phyloP scores from a whole-genome alignment of 1,139 yeast species.

The Yamadazyma mexicana region DNA sequence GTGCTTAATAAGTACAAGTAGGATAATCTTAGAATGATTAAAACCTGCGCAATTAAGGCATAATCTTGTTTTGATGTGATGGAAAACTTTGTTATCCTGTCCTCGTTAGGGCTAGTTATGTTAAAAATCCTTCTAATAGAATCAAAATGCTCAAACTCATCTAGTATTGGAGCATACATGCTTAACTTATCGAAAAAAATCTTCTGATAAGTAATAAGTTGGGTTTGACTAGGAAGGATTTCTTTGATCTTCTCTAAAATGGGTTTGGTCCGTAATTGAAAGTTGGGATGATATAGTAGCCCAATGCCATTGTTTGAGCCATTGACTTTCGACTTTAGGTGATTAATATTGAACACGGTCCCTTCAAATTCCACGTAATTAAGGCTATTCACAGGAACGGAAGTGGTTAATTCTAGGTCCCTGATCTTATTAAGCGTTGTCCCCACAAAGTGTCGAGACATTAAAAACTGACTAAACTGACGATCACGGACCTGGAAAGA shows the following conservation, averaged over 20 bases:
- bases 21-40: constrained; percentile 25
- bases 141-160: constrained; percentile 25
- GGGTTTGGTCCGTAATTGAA: constrained; percentile 1
- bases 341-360: constrained; percentile 5
- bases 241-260: constrained; percentile 6
- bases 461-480: constrained; percentile 7
- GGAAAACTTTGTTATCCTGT: constrained; percentile 18
- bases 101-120: constrained; percentile 19
- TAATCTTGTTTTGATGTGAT: constrained; percentile 26
- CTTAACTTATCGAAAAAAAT: constrained; percentile 41
- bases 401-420: not conserved
- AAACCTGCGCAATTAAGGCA: constrained; percentile 26
- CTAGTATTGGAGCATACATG: constrained; percentile 49
- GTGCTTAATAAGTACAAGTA: constrained; percentile 26
- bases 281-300: constrained; percentile 4
- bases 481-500: constrained; percentile 9
- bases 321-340: constrained; percentile 5
- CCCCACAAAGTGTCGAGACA: constrained; percentile 10
- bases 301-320: constrained; percentile 10
- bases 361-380: constrained; percentile 3
- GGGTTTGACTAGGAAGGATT: constrained; percentile 10
- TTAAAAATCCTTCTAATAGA: constrained; percentile 1
- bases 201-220: constrained; percentile 11
- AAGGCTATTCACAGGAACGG: constrained; percentile 2
- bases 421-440: not conserved